These are phyloP conservation scores for Teratosphaeria gauchensis DNA, from an alignment of 2,329 filamentous ascomycete genomes.

Conservation along the genomic window DNA sequence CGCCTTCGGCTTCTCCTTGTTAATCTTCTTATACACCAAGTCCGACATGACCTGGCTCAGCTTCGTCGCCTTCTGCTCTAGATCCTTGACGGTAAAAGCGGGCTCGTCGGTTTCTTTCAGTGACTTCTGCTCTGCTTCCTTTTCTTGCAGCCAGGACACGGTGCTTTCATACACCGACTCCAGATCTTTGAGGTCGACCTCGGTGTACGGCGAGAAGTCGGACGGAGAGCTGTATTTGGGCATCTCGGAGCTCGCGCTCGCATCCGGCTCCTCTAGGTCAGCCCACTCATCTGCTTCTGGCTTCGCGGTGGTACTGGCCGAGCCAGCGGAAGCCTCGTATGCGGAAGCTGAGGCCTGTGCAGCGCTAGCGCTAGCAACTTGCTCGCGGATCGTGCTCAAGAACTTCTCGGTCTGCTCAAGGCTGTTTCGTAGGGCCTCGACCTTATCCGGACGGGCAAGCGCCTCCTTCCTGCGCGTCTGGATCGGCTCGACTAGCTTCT, in stretches of 20 bases:
- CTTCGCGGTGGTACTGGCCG: conserved; percentile 12
- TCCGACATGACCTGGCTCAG: conserved; percentile 63
- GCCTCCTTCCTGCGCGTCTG: conserved; percentile 66
- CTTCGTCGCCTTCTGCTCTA: conserved; percentile 58
- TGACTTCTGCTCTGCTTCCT: conserved; percentile 59
- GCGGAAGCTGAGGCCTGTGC: conserved; percentile 11
- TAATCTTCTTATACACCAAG: conserved; percentile 59
- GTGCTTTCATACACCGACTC: conserved; percentile 52
- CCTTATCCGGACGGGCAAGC: conserved; percentile 57
- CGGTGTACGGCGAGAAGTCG: conserved; percentile 59
- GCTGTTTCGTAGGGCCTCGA: conserved; percentile 59
- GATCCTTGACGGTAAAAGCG: conserved; percentile 61
- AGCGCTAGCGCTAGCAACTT: conserved; percentile 52
- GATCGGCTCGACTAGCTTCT: conserved; percentile 68
- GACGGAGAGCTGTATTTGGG: conserved; percentile 31
- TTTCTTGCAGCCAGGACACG: conserved; percentile 60
- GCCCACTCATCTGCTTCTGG: conserved; percentile 47
- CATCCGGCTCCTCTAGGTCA: conserved; percentile 66
- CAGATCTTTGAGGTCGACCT: conserved; percentile 60
- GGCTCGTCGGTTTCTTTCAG: conserved; percentile 64
- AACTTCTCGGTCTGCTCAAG: conserved; percentile 64
- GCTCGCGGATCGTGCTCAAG: conserved; percentile 56
- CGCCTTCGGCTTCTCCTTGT: conserved; percentile 21
- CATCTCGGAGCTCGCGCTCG: conserved; percentile 29
- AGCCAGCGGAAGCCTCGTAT: conserved; percentile 37